Base-by-base conservation (phyloP, 805 yeast genomes). In the Myxozyma lipomycoides region DNA sequence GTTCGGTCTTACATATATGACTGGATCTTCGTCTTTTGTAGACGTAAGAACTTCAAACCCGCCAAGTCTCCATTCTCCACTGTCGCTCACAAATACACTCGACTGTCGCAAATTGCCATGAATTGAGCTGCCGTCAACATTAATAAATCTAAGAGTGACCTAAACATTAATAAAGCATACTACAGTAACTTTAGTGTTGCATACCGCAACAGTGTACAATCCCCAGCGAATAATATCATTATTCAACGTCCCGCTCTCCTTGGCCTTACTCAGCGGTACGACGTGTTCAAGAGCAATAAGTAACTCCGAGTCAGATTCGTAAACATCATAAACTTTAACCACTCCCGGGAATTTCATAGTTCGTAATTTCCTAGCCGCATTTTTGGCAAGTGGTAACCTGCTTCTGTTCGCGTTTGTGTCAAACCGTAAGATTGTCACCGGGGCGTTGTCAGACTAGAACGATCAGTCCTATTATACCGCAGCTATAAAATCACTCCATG, bases 61-160 rank as follows among this genome's bases (percentile, higher is more conserved):
- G 51, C 85, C 84, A 24, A 90, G 64, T 52, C 80, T 83, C 91
- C 95, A 87, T 62, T 85, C 95, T 12, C 96, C 95, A 15, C 73
- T 63, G 26, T 73, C 76, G 48, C 78, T 83, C 15, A 86, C 81
- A 64, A 71, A 89, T 0, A 90, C 75, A 1, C 85, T 77, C 37
- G 77, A 72, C 18, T 69, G 58, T 51, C 77, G 73, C 10, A 87
- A 57, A 52, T 80, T 79, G 4, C 89, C 91, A 62, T 86, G 84
- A 4, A 84, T 70, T 23, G 83, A 78, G 4, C 72, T 63, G 32
- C 70, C 75, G 51, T 79, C 84, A 23, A 67, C 71, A 56, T 83
- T 82, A 43, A 86, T 71, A 52, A 78, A 81, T 57, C 71, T 74
- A 48, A 86, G 60, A 0, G 86, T 77, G 37, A 71, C 71, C 55